Evolutionary conservation across 2,329 filamentous ascomycete genomes (phyloP), one percentile per base, ranked within the genome.

Genomic region (Diaporthe caulivora): DNA sequence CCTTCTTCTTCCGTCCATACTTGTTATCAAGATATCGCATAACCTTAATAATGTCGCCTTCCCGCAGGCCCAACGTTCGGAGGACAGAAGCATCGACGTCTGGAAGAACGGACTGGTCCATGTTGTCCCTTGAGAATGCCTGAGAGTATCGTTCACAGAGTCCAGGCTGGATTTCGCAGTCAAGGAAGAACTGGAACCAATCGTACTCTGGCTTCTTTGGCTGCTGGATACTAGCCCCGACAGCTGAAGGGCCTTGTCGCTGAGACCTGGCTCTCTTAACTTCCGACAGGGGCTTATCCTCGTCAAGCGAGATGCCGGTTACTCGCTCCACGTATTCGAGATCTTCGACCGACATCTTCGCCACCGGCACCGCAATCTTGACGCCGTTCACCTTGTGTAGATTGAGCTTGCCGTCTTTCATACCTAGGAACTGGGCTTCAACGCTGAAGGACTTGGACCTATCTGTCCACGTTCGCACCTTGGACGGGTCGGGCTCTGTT

Each of bases 121-220:
- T 98, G 31, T 95, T 97, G 80, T 99, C 97, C 80, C 92, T 92
- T 62, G 90, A 83, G 80, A 99, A 99, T 2, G 95, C 94, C 80
- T 95, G 94, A 1, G 95, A 92, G 80, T 99, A 99, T 71, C 97
- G 91, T 83, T 98, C 96, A 83, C 97, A 99, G 58, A 98, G 92
- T 73, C 97, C 94, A 64, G 96, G 94, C 57, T 95, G 93, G 78
- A 98, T 95, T 60, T 97, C 96, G 81, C 95, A 97, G 76, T 92
- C 92, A 53, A 99, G 86, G 87, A 99, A 99, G 85, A 99, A 98
- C 81, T 98, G 95, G 80, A 99, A 99, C 97, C 97, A 99, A 82
- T 99, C 97, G 81, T 98, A 97, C 62, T 97, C 92, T 1, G 93
- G 87, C 82, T 92, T 92, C 79, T 88, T 86, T 29, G 84, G 82